phyloP scores from a whole-genome alignment of 148 eudicot genomes.

The Talinum fruticosum region DNA sequence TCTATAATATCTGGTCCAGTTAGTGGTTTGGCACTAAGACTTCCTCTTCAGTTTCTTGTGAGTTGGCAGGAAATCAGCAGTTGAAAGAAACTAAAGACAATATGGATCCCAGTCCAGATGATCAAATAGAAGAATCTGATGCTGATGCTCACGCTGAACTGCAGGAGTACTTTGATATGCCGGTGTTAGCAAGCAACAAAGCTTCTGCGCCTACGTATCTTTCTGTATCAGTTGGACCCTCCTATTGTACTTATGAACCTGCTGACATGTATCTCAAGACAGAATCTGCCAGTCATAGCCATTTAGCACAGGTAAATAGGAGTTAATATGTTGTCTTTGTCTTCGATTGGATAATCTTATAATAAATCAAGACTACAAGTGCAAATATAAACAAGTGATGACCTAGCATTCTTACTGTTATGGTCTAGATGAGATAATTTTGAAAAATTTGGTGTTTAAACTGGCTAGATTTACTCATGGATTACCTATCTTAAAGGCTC shows the following conservation, averaged over 20 bases:
- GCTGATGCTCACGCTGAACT: slow-evolving; percentile 9
- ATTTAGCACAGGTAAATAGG: slow-evolving; percentile 22
- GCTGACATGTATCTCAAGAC: slow-evolving; percentile 19
- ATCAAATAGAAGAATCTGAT: slow-evolving; percentile 8
- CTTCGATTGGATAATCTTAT: not conserved
- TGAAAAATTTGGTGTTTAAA: not conserved
- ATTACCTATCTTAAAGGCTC: not conserved
- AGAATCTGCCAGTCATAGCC: slow-evolving; percentile 8
- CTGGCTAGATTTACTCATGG: not conserved
- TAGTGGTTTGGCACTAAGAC: slow-evolving; percentile 8
- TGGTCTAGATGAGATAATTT: not conserved
- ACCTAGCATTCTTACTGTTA: not conserved
- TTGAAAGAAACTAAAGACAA: slow-evolving; percentile 7
- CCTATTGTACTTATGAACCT: slow-evolving; percentile 4
- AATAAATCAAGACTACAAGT: not conserved
- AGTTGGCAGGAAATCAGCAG: not conserved
- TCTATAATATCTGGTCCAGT: not conserved
- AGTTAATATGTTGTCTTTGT: not conserved
- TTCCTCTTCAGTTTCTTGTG: slow-evolving; percentile 19
- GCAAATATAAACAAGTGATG: slow-evolving; percentile 2
- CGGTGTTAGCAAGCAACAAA: slow-evolving; percentile 6
- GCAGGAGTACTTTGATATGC: slow-evolving; percentile 14
- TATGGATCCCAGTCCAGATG: slow-evolving; percentile 1
- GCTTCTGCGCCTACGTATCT: slow-evolving; percentile 11
- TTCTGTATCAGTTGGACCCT: slow-evolving; percentile 19